A percentile compares a stretch with the other conserved stretches of the same genome.
Evolutionary conservation across 768 basidiomycete species (phyloP).

Genomic region (Paxillus rubicundulus): DNA sequence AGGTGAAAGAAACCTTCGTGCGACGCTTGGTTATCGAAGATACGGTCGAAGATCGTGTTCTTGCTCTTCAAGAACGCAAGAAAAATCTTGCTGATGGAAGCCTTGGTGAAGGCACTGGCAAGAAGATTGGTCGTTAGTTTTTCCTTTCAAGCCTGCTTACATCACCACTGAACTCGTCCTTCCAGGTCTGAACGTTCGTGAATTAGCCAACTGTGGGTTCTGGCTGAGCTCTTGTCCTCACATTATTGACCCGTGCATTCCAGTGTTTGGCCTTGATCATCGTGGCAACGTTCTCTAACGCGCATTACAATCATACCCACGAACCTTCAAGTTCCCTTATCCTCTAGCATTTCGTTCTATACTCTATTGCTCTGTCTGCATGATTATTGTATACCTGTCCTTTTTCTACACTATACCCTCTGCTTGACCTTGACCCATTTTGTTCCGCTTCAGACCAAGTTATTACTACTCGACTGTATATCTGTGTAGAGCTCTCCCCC

Average conservation of each 20-base stretch:
- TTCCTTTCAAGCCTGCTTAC: not conserved
- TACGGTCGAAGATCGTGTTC: slow-evolving; percentile 70
- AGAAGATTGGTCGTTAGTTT: slow-evolving; percentile 54
- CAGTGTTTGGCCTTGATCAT: slow-evolving; percentile 28
- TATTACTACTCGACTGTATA: too few relatives aligned
- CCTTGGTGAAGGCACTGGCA: slow-evolving; percentile 59
- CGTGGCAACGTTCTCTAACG: slow-evolving; percentile 15
- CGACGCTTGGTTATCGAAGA: slow-evolving; percentile 56
- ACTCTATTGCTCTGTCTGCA: too few relatives aligned
- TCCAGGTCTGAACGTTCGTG: slow-evolving; percentile 45
- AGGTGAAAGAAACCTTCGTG: slow-evolving; percentile 48
- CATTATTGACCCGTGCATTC: not conserved
- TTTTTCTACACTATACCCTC: too few relatives aligned
- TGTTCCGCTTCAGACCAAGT: too few relatives aligned
- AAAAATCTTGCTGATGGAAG: slow-evolving; percentile 58
- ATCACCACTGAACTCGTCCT: slow-evolving; percentile 2
- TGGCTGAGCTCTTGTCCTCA: not conserved
- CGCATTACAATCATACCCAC: not conserved
- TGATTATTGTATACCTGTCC: too few relatives aligned
- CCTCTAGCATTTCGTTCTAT: not conserved
- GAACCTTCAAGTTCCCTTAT: not conserved
- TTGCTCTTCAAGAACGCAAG: slow-evolving; percentile 62
- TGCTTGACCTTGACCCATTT: too few relatives aligned
- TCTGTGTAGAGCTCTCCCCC: too few relatives aligned
- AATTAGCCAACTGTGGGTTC: slow-evolving; percentile 42